These are phyloP conservation scores for Ilyonectria robusta DNA, from an alignment of 2,329 filamentous ascomycete species.

Conservation along the genomic window DNA sequence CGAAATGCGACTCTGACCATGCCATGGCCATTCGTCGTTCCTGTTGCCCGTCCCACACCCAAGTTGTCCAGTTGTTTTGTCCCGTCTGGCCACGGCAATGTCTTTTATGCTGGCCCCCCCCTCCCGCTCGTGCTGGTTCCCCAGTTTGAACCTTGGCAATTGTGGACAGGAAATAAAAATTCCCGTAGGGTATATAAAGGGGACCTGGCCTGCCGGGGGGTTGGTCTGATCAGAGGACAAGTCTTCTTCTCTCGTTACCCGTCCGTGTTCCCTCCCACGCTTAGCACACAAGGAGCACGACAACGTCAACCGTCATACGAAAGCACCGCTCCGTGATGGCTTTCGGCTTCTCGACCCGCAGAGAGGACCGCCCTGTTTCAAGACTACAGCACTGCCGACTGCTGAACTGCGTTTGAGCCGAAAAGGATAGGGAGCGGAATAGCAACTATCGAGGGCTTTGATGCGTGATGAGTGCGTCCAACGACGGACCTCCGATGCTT, in stretches of 20 bases:
- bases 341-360: conserved; percentile 45
- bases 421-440: conserved; percentile 2
- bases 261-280: not conserved
- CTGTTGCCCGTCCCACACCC: not conserved
- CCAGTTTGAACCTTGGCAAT: conserved; percentile 18
- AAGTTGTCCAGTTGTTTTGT: not conserved
- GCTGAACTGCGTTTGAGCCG: conserved; percentile 44
- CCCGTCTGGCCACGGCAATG: conserved; percentile 1
- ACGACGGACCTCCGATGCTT: conserved; percentile 41
- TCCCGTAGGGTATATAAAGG: conserved; percentile 26
- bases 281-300: not conserved
- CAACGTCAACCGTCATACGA: conserved; percentile 26
- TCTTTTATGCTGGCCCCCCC: conserved; percentile 10
- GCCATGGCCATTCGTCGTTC: conserved; percentile 25
- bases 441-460: conserved; percentile 10
- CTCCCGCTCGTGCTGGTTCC: conserved; percentile 17
- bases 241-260: not conserved
- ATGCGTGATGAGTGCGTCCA: conserved; percentile 46
- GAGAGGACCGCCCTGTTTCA: conserved; percentile 44
- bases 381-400: conserved; percentile 47
- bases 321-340: conserved; percentile 44
- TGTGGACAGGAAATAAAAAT: conserved; percentile 4
- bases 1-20: conserved; percentile 25
- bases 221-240: conserved; percentile 4
- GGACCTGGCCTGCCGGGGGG: conserved; percentile 1